Evolutionary conservation across 2,329 filamentous ascomycete genomes (phyloP).

Genomic region (Epichloe gansuensis): DNA sequence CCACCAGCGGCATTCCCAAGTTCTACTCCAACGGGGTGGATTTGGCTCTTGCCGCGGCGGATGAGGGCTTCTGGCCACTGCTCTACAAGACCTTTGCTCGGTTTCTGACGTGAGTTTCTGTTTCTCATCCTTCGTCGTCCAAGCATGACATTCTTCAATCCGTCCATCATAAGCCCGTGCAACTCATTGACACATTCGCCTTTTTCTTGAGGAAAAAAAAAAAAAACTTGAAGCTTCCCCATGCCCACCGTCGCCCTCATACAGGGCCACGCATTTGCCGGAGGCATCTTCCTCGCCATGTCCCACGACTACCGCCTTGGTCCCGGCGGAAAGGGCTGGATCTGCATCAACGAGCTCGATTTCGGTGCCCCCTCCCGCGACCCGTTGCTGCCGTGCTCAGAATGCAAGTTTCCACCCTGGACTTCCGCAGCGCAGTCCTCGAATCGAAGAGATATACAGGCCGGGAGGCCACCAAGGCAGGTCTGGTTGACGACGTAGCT

Average conservation of each 20-base stretch:
- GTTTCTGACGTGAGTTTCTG: slow-evolving; percentile 26
- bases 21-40: slow-evolving; percentile 78
- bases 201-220: too few relatives aligned
- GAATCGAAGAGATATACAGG: slow-evolving; percentile 60
- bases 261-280: slow-evolving; percentile 72
- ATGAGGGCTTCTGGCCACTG: slow-evolving; percentile 48
- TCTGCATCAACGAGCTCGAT: slow-evolving; percentile 71
- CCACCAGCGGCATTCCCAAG: slow-evolving; percentile 61
- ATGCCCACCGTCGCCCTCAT: slow-evolving; percentile 71
- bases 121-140: too few relatives aligned
- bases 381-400: slow-evolving; percentile 65
- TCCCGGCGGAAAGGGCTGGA: slow-evolving; percentile 53
- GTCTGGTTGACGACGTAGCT: slow-evolving; percentile 56
- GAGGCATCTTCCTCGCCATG: slow-evolving; percentile 60
- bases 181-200: too few relatives aligned
- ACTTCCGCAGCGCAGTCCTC: slow-evolving; percentile 54
- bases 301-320: slow-evolving; percentile 76
- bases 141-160: too few relatives aligned
- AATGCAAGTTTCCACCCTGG: slow-evolving; percentile 45
- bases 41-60: slow-evolving; percentile 47
- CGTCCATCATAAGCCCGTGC: too few relatives aligned
- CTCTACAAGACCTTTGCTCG: slow-evolving; percentile 55
- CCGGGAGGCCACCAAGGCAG: slow-evolving; percentile 48
- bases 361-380: slow-evolving; percentile 64
- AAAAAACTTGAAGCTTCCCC: slow-evolving; percentile 37